Percentiles rank a stretch among this genome's conserved stretches.
Evolutionary conservation across 495 filamentous ascomycete species (phyloP).

Genomic region (Thozetella sp.): DNA sequence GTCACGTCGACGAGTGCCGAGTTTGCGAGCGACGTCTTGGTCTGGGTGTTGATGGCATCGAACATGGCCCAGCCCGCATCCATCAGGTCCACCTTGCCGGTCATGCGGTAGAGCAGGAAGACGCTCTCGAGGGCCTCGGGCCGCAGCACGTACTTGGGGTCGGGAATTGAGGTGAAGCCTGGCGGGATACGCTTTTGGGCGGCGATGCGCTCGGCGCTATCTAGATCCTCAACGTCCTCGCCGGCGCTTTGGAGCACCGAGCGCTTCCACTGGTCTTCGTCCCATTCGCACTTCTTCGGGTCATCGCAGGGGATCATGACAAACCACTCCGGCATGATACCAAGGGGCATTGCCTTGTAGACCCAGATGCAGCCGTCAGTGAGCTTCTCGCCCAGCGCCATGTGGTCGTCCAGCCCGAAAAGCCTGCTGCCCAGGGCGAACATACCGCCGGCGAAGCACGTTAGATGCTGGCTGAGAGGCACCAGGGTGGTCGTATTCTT

Average conservation of each 20-base stretch:
- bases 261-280: slow-evolving; percentile 27
- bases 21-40: slow-evolving; percentile 44
- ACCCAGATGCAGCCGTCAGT: slow-evolving; percentile 89
- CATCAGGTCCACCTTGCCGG: slow-evolving; percentile 48
- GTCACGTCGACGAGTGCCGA: slow-evolving; percentile 47
- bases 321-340: slow-evolving; percentile 87
- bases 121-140: slow-evolving; percentile 66
- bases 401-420: slow-evolving; percentile 67
- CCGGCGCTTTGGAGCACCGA: neutral
- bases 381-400: slow-evolving; percentile 73
- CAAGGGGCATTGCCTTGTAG: slow-evolving; percentile 73
- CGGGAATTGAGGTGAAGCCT: slow-evolving; percentile 60
- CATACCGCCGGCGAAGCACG: slow-evolving; percentile 89
- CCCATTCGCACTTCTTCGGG: slow-evolving; percentile 29
- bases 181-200: neutral
- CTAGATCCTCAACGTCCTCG: slow-evolving; percentile 48
- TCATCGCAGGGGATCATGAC: slow-evolving; percentile 57
- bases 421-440: slow-evolving; percentile 79
- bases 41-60: slow-evolving; percentile 40
- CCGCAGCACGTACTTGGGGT: slow-evolving; percentile 67
- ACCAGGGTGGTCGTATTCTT: slow-evolving; percentile 15
- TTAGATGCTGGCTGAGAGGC: slow-evolving; percentile 42
- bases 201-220: slow-evolving; percentile 23
- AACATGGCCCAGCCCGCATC: slow-evolving; percentile 65
- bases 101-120: slow-evolving; percentile 69